Base-by-base conservation (phyloP, 306 rosid species). In the Vigna nakashimae region DNA sequence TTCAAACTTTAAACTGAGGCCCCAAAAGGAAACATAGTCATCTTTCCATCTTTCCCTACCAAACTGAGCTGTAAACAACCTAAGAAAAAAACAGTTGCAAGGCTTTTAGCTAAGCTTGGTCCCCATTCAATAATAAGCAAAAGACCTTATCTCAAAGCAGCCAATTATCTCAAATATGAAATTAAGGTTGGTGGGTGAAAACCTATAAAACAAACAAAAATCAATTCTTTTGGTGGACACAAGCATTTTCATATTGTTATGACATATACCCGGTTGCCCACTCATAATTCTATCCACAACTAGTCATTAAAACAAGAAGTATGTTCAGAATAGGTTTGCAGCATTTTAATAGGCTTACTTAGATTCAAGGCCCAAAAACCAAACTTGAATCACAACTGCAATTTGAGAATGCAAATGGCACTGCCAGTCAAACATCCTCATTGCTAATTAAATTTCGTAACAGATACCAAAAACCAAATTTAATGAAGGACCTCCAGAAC, bases 401-500 rank as follows among this genome's bases (percentile, higher is more conserved):
- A 63, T 45, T 32, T 20, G 15, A 18, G 45, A 16, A 30, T 62
- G 45, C 63, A 75, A 62, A 32, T 75, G 22, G 28, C 32, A 63
- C 34, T 45, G 46, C 20, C 43, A 22, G 5, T 75, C 40, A 76
- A 60, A 46, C 60, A 64, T 32, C 55, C 40, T 50, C 17, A 15
- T 26, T 13, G 38, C 45, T 52, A 53, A 55, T 32, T 20, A 72
- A 73, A 65, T 71, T 79, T 51, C 66, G 38, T n/a, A 51, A 42
- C 34, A 12, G 17, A 71, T 70, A 17, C 50, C 49, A 66, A 49
- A 28, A 14, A 26, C 9, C 49, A 75, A 59, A 70, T 59, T 43
- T 16, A n/a, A n/a, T 18, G 32, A 12, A 70, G 34, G 17, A 70
- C 71, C 65, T 40, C 69, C 57, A 17, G 60, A 60, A 43, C 65